Conservation (phyloP, 2,329 filamentous ascomycete species). For the Biscogniauxia sp. region DNA sequence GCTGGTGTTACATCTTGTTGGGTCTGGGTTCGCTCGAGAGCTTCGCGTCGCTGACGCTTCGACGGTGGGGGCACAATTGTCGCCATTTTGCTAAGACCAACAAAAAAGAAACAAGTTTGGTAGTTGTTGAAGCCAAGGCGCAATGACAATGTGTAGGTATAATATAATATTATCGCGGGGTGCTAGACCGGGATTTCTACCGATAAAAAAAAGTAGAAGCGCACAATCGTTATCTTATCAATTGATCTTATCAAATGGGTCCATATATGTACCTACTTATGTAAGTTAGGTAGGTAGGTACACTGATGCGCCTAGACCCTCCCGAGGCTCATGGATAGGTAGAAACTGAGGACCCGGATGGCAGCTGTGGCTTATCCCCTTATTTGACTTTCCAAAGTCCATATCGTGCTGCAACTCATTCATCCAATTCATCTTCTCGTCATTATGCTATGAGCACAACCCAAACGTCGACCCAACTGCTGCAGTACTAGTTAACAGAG, state of each 20-base stretch:
- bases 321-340: no score
- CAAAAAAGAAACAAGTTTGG: neutral
- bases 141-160: neutral
- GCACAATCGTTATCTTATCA: conserved; percentile 27
- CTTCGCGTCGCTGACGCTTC: conserved; percentile 80
- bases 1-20: conserved; percentile 74
- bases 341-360: no score
- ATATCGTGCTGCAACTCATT: no score
- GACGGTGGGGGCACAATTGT: conserved; percentile 80
- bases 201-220: conserved; percentile 20
- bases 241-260: conserved; percentile 3
- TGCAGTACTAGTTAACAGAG: conserved; percentile 16
- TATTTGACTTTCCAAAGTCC: no score
- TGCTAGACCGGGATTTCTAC: conserved; percentile 6
- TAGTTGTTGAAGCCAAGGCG: neutral
- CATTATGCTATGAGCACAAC: conserved; percentile 12
- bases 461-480: conserved; percentile 17
- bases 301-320: no score
- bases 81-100: conserved; percentile 56
- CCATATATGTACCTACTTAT: neutral
- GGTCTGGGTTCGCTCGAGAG: conserved; percentile 65
- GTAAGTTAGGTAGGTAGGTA: no score
- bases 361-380: no score
- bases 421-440: neutral
- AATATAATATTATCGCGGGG: conserved; percentile 16